Percentiles rank a stretch among this genome's conserved stretches.
Conservation (phyloP, 495 filamentous ascomycete genomes). For the Daldinia grandis region DNA sequence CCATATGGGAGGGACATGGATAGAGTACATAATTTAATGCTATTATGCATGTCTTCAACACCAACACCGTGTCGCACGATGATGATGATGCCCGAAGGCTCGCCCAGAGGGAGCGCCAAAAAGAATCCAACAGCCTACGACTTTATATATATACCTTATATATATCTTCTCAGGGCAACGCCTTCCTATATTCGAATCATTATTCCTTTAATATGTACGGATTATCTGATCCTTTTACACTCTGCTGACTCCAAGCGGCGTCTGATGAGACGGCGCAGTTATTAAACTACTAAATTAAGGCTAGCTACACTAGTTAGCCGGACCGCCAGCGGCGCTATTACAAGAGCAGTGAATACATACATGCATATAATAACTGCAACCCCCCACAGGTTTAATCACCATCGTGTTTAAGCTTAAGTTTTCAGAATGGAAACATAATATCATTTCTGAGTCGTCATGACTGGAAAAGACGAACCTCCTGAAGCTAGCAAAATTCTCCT, state of each 20-base stretch:
- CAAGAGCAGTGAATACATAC: neutral
- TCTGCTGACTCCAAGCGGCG: neutral
- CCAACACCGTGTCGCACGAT: neutral
- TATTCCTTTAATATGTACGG: too few relatives aligned
- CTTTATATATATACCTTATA: too few relatives aligned
- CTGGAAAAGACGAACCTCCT: neutral
- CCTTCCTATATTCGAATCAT: too few relatives aligned
- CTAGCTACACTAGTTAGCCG: neutral
- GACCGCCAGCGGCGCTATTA: neutral
- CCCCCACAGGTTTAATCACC: constrained; percentile 19
- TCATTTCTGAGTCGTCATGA: neutral
- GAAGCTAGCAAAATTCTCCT: neutral
- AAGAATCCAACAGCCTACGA: too few relatives aligned
- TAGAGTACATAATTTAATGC: constrained; percentile 25
- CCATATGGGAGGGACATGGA: neutral
- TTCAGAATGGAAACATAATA: neutral
- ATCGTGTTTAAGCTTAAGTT: constrained; percentile 11
- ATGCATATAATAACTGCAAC: neutral
- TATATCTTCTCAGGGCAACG: too few relatives aligned
- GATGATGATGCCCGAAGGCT: neutral
- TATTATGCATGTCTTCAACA: constrained; percentile 23
- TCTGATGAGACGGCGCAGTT: constrained; percentile 5
- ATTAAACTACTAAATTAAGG: constrained; percentile 2
- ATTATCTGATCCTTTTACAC: neutral
- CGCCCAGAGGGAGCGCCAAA: too few relatives aligned